Conservation (phyloP, 2,329 filamentous ascomycete species). For the Didymella sp. region DNA sequence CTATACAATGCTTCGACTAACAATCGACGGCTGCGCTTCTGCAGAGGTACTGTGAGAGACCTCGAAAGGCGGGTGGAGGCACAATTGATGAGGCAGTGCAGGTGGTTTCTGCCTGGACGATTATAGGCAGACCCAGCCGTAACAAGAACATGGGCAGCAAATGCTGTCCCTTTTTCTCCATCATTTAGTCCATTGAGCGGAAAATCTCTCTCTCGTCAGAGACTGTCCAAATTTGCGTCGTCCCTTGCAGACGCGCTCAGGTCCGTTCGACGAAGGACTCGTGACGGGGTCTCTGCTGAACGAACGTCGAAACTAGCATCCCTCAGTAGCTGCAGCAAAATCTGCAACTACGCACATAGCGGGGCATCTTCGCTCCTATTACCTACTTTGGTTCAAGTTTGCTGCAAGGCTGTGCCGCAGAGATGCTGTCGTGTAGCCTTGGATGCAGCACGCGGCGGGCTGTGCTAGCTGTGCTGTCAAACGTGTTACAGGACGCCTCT, state of each 20-base stretch:
- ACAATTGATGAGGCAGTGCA: neutral
- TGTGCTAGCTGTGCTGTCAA: slow-evolving; percentile 30
- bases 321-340: slow-evolving; percentile 12
- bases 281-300: slow-evolving; percentile 9
- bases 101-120: neutral
- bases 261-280: slow-evolving; percentile 15
- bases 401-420: slow-evolving; percentile 25
- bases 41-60: neutral
- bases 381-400: slow-evolving; percentile 26
- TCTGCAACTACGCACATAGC: slow-evolving; percentile 17
- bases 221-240: neutral
- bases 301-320: slow-evolving; percentile 33
- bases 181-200: too few relatives aligned
- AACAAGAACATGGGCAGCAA: neutral
- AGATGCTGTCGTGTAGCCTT: slow-evolving; percentile 21
- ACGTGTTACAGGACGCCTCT: slow-evolving; percentile 39
- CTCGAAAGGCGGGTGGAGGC: neutral
- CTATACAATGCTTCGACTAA: neutral
- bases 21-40: neutral
- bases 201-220: neutral
- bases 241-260: slow-evolving; percentile 28
- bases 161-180: neutral
- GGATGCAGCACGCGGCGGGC: slow-evolving; percentile 30
- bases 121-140: neutral
- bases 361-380: slow-evolving; percentile 27